Evolutionary conservation across 352 stramenopile genomes (phyloP), one percentile per base, ranked within the genome.

Genomic region (Globisporangium yorkense): DNA sequence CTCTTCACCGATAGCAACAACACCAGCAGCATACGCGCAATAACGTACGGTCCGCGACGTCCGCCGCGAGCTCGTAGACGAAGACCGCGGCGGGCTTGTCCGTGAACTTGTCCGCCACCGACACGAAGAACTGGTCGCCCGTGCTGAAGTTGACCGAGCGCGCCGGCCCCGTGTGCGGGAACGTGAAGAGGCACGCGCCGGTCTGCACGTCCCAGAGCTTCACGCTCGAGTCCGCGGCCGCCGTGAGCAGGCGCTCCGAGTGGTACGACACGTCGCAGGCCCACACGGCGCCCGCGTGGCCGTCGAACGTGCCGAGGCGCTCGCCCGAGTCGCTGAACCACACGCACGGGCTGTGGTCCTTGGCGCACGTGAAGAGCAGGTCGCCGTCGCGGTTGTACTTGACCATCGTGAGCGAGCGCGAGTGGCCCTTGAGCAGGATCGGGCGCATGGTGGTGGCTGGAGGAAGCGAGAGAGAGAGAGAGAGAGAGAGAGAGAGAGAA

Each of bases 321-420:
- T 99, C 96, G 40, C 97, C 97, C 55, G 89, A 97, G 67, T 98
- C 88, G 45, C 90, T 89, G 76, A 93, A 96, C 97, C 97, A 99
- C n/a, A 99, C 76, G 50, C 93, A 98, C 35, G 96, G 96, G 45
- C 88, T 79, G 68, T 98, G 83, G 65, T 99, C 96, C 75, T 98
- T 99, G 48, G 94, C 92, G 54, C 83, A 95, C 45, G 96, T 97
- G 77, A 99, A 99, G 20, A 99, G 79, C 18, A 99, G 78, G 73
- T 99, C 97, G 41, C 97, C 97, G 67, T 99, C 97, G 55, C 90
- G 89, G 77, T 99, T 99, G 88, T 98, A 99, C 71, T 99, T 98
- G 63, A 99, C 88, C 80, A 92, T 89, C 12, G 97, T 99, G 66
- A 99, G 97, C 57, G 97, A 97, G 70, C 97, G 93, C 66, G 97